Evolutionary conservation across 2,329 filamentous ascomycete genomes (phyloP).

Genomic region (Karstenula rhodostoma): DNA sequence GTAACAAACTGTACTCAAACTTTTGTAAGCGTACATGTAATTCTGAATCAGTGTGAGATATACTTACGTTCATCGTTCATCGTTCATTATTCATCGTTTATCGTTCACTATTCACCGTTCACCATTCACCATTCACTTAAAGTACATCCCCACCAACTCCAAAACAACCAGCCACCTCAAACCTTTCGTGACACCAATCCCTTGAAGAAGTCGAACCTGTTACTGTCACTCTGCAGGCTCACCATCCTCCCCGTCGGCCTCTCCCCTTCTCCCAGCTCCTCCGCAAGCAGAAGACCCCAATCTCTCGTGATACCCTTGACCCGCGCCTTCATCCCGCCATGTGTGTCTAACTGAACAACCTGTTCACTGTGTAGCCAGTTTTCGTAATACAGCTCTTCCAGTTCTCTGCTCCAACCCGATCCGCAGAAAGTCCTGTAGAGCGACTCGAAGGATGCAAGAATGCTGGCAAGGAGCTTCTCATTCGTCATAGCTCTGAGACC

Average conservation of each 20-base stretch:
- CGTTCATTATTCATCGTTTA: too few species aligned
- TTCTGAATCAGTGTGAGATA: too few species aligned
- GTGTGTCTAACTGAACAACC: slow-evolving; percentile 78
- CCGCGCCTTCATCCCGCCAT: slow-evolving; percentile 75
- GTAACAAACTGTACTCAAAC: neutral
- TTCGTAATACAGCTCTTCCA: slow-evolving; percentile 71
- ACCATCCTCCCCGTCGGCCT: slow-evolving; percentile 78
- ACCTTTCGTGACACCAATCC: slow-evolving; percentile 84
- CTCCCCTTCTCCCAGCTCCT: slow-evolving; percentile 80
- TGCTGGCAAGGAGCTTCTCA: slow-evolving; percentile 82
- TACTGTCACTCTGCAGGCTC: slow-evolving; percentile 92
- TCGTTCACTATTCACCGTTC: too few species aligned
- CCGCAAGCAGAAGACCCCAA: slow-evolving; percentile 85
- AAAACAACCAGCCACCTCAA: slow-evolving; percentile 45
- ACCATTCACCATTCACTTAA: neutral
- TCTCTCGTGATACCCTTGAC: slow-evolving; percentile 91
- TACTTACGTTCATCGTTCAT: neutral
- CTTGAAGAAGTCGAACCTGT: slow-evolving; percentile 97
- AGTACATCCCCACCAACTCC: neutral
- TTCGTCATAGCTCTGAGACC: slow-evolving; percentile 66
- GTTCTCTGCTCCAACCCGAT: slow-evolving; percentile 74
- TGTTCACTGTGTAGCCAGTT: slow-evolving; percentile 80
- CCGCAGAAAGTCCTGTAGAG: slow-evolving; percentile 79
- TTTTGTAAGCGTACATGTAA: neutral
- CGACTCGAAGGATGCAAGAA: slow-evolving; percentile 79